A percentile compares a stretch with the other conserved stretches of the same genome.
Evolutionary conservation across 2,329 filamentous ascomycete genomes (phyloP).

Genomic region (Cordyceps javanica): DNA sequence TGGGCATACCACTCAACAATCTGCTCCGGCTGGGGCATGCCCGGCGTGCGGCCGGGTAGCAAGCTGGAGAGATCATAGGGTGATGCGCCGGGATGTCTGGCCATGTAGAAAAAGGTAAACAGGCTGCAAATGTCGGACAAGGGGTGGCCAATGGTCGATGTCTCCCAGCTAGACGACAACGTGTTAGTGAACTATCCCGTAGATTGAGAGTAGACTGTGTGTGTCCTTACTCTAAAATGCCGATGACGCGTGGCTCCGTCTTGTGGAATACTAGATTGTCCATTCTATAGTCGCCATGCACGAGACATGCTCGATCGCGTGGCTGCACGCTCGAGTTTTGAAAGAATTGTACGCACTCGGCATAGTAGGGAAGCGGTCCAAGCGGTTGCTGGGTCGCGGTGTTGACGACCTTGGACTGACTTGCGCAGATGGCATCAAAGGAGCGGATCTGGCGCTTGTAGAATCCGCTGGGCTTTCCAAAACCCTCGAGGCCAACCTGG

Average conservation of each 20-base stretch:
- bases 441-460: constrained; percentile 80
- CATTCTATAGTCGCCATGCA: constrained; percentile 88
- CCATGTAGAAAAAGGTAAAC: constrained; percentile 19
- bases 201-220: too few relatives aligned
- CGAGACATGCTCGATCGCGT: constrained; percentile 61
- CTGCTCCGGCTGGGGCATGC: constrained; percentile 44
- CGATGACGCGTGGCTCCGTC: constrained; percentile 73
- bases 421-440: constrained; percentile 64
- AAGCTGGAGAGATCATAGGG: constrained; percentile 37
- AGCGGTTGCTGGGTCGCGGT: constrained; percentile 64
- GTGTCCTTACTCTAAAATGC: constrained; percentile 63
- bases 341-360: constrained; percentile 73
- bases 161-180: constrained; percentile 61
- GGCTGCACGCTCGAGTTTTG: constrained; percentile 57
- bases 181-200: too few relatives aligned
- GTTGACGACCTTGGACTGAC: constrained; percentile 66
- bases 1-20: constrained; percentile 36
- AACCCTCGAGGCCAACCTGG: constrained; percentile 57
- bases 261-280: constrained; percentile 77
- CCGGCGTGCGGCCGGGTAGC: constrained; percentile 55
- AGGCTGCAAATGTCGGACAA: constrained; percentile 78
- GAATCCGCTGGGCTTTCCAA: constrained; percentile 65
- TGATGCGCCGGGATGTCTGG: neutral
- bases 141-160: constrained; percentile 86
- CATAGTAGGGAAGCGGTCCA: constrained; percentile 70